Percentiles rank a stretch among this genome's conserved stretches.
These are phyloP conservation scores for Podospora anserina DNA, from an alignment of 495 filamentous ascomycete genomes.

Conservation along the genomic window DNA sequence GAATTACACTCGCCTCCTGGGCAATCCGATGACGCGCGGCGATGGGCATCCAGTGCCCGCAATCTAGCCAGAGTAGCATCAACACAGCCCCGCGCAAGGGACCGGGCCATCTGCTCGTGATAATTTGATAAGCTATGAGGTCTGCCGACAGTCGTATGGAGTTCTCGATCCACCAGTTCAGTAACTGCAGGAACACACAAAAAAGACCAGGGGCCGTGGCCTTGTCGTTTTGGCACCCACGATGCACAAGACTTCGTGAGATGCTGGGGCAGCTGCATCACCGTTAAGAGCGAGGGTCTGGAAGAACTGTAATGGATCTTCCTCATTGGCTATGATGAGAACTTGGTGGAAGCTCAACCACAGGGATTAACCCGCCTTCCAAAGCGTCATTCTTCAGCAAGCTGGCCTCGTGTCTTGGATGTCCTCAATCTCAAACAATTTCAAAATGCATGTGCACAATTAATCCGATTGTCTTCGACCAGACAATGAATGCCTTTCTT, in stretches of 20 bases:
- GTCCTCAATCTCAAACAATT: background rate
- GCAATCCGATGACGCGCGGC: background rate
- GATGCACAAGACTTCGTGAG: background rate
- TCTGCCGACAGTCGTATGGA: background rate
- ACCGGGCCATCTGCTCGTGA: background rate
- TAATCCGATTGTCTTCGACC: background rate
- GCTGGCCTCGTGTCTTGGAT: background rate
- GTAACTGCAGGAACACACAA: background rate
- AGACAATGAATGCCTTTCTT: background rate
- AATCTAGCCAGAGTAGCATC: background rate
- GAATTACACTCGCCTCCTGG: background rate
- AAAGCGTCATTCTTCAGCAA: background rate
- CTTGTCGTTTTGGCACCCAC: background rate
- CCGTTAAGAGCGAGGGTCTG: background rate
- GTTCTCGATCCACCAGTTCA: background rate
- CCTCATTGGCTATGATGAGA: background rate
- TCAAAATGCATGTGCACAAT: background rate
- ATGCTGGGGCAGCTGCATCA: background rate
- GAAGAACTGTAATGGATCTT: background rate
- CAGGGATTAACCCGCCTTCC: background rate
- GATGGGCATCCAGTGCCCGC: background rate
- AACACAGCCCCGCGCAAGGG: background rate
- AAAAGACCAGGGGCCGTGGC: background rate
- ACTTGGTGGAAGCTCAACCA: background rate
- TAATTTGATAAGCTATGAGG: background rate